A percentile compares a stretch with the other conserved stretches of the same genome.
phyloP scores from a whole-genome alignment of 1,284 basidiomycete genomes.

The Pholiota adiposa region DNA sequence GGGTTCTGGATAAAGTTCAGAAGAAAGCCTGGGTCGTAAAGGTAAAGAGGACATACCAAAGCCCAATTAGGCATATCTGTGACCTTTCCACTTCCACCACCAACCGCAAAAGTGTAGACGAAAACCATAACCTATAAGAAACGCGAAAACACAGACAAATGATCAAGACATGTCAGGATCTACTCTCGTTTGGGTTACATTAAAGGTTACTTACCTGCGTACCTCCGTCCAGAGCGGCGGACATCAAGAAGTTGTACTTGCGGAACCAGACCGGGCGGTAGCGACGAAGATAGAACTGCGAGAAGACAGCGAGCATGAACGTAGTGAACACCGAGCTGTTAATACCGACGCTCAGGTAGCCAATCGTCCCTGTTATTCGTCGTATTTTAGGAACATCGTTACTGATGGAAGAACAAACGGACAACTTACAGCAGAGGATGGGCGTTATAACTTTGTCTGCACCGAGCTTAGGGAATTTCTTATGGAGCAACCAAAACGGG shows the following conservation, averaged over 20 bases:
- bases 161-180: no score
- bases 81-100: constrained; percentile 56
- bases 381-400: background rate
- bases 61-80: constrained; percentile 51
- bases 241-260: constrained; percentile 63
- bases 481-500: constrained; percentile 57
- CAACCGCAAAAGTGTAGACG: constrained; percentile 63
- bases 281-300: constrained; percentile 54
- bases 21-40: background rate
- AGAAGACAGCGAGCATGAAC: constrained; percentile 55
- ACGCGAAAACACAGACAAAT: no score
- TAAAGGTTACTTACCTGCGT: constrained; percentile 33
- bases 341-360: constrained; percentile 54
- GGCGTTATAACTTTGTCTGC: constrained; percentile 54
- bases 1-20: constrained; percentile 33
- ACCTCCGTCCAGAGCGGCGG: constrained; percentile 63
- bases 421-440: constrained; percentile 43
- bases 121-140: constrained; percentile 47
- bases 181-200: no score
- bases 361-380: constrained; percentile 37
- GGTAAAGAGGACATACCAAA: constrained; percentile 30
- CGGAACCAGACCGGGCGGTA: constrained; percentile 53
- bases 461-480: constrained; percentile 48
- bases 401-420: background rate
- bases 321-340: constrained; percentile 56